Percentiles rank a stretch among this genome's conserved stretches.
Evolutionary conservation across 768 basidiomycete genomes (phyloP).

Genomic region (Auriscalpium orientale): DNA sequence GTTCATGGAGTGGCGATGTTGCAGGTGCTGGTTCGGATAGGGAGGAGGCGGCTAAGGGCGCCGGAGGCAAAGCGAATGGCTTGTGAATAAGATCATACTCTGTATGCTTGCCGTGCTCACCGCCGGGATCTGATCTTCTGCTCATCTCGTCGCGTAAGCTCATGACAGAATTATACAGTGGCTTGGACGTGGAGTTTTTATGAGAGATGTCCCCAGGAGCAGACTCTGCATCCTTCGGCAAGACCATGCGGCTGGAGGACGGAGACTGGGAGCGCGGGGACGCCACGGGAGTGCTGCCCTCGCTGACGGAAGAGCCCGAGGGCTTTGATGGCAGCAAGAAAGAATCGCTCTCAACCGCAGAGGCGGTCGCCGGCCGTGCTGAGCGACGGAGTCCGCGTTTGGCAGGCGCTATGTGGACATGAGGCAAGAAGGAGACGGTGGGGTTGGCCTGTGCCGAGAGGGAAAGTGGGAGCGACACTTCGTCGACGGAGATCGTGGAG

Average conservation of each 20-base stretch:
- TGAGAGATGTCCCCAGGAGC: neutral
- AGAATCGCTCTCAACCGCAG: conserved; percentile 33
- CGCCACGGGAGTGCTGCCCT: conserved; percentile 6
- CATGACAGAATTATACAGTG: conserved; percentile 10
- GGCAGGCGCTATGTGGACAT: conserved; percentile 20
- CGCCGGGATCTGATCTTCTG: conserved; percentile 10
- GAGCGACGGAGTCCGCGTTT: conserved; percentile 22
- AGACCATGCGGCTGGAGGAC: neutral
- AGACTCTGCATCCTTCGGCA: conserved; percentile 4
- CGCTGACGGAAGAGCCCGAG: conserved; percentile 11
- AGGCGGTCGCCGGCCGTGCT: conserved; percentile 36
- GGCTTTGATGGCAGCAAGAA: conserved; percentile 34
- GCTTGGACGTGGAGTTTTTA: conserved; percentile 4
- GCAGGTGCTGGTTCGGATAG: conserved; percentile 13
- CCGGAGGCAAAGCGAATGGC: neutral
- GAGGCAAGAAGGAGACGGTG: conserved; percentile 23
- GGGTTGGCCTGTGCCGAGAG: conserved; percentile 14
- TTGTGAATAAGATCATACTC: neutral
- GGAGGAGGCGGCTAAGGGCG: conserved; percentile 6
- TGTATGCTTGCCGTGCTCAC: neutral
- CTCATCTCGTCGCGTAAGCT: conserved; percentile 11
- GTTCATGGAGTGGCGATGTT: conserved; percentile 20
- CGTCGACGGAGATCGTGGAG: conserved; percentile 10
- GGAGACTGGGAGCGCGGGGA: conserved; percentile 3
- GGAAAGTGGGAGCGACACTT: conserved; percentile 17